These are phyloP conservation scores for Xylaria sp. DNA, from an alignment of 495 filamentous ascomycete species.

Conservation along the genomic window DNA sequence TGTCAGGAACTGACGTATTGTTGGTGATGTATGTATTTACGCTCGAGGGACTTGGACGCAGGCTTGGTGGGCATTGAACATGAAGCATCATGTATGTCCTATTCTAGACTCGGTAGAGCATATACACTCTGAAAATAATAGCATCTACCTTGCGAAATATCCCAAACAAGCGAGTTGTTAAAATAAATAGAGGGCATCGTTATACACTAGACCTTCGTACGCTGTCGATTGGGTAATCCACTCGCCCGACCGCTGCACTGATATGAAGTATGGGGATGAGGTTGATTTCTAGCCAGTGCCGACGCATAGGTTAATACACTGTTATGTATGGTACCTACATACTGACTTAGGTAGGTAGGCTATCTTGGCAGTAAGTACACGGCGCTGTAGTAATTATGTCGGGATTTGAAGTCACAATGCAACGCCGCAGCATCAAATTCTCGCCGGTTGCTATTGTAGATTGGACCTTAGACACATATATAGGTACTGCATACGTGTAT, in stretches of 20 bases:
- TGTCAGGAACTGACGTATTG: background rate
- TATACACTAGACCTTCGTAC: background rate
- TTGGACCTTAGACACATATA: background rate
- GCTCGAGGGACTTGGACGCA: background rate
- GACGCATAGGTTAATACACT: no score
- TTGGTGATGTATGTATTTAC: background rate
- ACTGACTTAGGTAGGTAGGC: background rate
- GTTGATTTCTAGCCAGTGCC: no score
- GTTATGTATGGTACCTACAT: no score
- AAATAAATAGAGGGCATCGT: background rate
- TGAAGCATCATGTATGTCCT: background rate
- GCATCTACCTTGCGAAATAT: background rate
- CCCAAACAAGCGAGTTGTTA: no score
- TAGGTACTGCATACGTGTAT: background rate
- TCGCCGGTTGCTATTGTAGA: background rate
- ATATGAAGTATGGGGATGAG: background rate
- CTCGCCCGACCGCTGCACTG: background rate
- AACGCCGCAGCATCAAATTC: background rate
- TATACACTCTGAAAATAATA: background rate
- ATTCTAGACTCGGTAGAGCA: background rate
- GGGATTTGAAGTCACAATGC: background rate
- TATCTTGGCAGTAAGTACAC: slow-evolving; percentile 1
- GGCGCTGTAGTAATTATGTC: background rate
- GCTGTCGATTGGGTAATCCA: background rate
- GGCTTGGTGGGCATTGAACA: background rate